These are phyloP conservation scores for Torulaspora pretoriensis DNA, from an alignment of 1,139 yeast species.

Conservation along the genomic window DNA sequence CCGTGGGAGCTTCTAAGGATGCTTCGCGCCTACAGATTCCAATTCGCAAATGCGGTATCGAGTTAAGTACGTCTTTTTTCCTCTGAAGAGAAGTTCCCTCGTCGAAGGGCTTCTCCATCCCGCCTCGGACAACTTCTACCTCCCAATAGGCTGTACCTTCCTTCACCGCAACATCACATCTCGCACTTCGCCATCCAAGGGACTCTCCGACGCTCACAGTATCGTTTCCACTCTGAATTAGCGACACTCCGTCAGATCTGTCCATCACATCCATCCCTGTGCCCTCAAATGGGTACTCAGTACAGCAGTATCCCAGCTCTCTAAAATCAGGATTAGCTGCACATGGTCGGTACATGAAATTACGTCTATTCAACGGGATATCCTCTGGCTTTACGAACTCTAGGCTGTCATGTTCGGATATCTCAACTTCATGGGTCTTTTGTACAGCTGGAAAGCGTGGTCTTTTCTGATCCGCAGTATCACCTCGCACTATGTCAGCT, in stretches of 20 bases:
- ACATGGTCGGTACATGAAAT: conserved; percentile 79
- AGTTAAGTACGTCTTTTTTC: conserved; percentile 25
- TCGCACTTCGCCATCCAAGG: conserved; percentile 76
- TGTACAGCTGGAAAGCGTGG: conserved; percentile 19
- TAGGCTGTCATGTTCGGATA: conserved; percentile 8
- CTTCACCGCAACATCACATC: conserved; percentile 70
- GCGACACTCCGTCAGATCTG: conserved; percentile 55
- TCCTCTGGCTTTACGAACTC: conserved; percentile 49
- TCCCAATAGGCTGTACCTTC: conserved; percentile 86
- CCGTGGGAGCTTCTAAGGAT: conserved; percentile 89
- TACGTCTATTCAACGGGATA: conserved; percentile 70
- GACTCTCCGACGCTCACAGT: conserved; percentile 43
- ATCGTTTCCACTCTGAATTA: conserved; percentile 41
- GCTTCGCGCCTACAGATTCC: conserved; percentile 87
- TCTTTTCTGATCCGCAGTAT: conserved; percentile 7
- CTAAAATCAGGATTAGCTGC: conserved; percentile 61
- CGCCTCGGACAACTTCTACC: conserved; percentile 33
- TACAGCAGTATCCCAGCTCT: conserved; percentile 63
- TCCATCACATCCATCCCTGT: conserved; percentile 71
- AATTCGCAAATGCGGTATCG: conserved; percentile 61
- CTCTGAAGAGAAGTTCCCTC: conserved; percentile 16
- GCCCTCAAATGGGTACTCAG: conserved; percentile 65
- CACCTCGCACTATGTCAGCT: conserved; percentile 25
- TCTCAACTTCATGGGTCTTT: conserved; percentile 12
- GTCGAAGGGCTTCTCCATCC: conserved; percentile 18